Conservation (phyloP, 495 filamentous ascomycete species). For the Tuber microsphaerosporum region DNA sequence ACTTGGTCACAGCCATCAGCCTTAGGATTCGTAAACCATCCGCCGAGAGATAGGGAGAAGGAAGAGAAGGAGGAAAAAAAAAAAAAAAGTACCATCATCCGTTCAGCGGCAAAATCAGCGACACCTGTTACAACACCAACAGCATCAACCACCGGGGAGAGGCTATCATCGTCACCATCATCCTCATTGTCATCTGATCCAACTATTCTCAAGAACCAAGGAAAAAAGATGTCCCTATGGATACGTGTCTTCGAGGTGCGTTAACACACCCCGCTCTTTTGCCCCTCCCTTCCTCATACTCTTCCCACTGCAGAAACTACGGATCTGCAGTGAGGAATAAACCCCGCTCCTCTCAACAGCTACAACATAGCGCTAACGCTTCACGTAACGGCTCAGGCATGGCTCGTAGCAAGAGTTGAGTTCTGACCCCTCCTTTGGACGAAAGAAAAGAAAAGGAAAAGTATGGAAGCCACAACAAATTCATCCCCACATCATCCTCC, state of each 20-base stretch:
- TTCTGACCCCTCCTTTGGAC: slow-evolving; percentile 24
- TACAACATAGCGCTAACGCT: slow-evolving; percentile 16
- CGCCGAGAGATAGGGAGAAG: too few relatives aligned
- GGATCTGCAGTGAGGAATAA: slow-evolving; percentile 24
- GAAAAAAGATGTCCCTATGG: slow-evolving; percentile 36
- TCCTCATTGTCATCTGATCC: slow-evolving; percentile 16
- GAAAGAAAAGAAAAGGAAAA: slow-evolving; percentile 24
- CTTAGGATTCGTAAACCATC: neutral
- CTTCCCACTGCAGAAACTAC: slow-evolving; percentile 14
- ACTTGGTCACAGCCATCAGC: neutral
- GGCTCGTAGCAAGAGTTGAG: slow-evolving; percentile 42
- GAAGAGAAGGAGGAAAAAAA: neutral
- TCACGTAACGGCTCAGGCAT: slow-evolving; percentile 26
- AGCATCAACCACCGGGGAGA: neutral
- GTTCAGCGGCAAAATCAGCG: neutral
- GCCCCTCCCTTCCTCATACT: slow-evolving; percentile 14
- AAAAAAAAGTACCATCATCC: neutral
- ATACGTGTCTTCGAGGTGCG: slow-evolving; percentile 50
- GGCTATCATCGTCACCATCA: slow-evolving; percentile 5
- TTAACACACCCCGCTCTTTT: slow-evolving; percentile 45
- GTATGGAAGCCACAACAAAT: neutral
- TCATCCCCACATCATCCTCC: neutral
- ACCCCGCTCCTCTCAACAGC: slow-evolving; percentile 9
- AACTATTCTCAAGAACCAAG: slow-evolving; percentile 10
- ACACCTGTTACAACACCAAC: slow-evolving; percentile 6